Conservation (phyloP, 2,329 filamentous ascomycete genomes). For the Fonsecaea monophora region DNA sequence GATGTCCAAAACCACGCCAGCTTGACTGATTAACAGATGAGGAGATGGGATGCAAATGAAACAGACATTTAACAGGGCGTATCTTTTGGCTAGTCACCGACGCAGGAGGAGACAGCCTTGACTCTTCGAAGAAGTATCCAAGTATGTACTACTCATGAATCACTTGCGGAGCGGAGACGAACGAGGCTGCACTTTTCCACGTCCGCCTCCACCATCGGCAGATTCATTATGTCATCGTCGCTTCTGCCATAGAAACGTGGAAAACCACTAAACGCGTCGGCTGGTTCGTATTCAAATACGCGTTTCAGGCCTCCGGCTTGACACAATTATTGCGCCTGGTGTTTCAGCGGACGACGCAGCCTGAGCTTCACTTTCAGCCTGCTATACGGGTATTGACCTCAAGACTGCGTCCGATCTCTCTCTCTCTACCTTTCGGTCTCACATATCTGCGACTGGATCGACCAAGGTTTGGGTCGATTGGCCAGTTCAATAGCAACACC, state of each 20-base stretch:
- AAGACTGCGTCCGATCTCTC: not conserved
- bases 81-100: not conserved
- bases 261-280: slow-evolving; percentile 35
- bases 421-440: not conserved
- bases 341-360: not conserved
- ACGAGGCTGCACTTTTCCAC: slow-evolving; percentile 15
- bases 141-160: too few relatives aligned
- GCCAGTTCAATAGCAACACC: slow-evolving; percentile 5
- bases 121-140: too few relatives aligned
- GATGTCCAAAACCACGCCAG: slow-evolving; percentile 41
- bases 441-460: not conserved
- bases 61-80: not conserved
- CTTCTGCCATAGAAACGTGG: not conserved
- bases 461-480: not conserved
- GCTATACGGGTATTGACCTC: not conserved
- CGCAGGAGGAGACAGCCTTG: not conserved
- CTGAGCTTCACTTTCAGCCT: not conserved
- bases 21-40: slow-evolving; percentile 30
- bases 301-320: slow-evolving; percentile 14
- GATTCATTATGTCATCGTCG: slow-evolving; percentile 20
- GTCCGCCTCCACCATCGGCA: not conserved
- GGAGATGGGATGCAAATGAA: not conserved
- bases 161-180: not conserved
- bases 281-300: slow-evolving; percentile 12
- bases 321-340: not conserved